phyloP scores from a whole-genome alignment of 1,284 basidiomycete species.

The Rhodotorula sp. region DNA sequence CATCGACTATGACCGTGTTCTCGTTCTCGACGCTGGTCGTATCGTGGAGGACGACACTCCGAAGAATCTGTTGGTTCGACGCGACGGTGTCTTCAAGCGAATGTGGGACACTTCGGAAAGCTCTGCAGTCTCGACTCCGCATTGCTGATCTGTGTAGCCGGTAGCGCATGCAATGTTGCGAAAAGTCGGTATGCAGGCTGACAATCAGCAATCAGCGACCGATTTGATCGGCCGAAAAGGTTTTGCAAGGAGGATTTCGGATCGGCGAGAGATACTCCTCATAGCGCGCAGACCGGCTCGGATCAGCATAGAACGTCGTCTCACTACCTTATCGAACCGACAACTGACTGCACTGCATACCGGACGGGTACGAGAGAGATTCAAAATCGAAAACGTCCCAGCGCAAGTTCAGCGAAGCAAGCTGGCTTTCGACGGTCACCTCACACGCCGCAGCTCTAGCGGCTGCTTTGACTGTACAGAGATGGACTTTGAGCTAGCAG shows the following conservation, averaged over 20 bases:
- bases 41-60: slow-evolving; percentile 82
- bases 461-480: background rate
- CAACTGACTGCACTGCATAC: background rate
- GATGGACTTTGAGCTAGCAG: slow-evolving; percentile 17
- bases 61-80: slow-evolving; percentile 67
- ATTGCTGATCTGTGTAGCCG: too few relatives aligned
- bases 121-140: background rate
- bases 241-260: too few relatives aligned
- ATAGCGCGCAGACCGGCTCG: background rate
- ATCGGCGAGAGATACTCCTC: background rate
- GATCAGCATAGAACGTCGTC: background rate
- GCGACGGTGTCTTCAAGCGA: slow-evolving; percentile 68
- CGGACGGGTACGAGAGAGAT: background rate
- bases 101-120: slow-evolving; percentile 66
- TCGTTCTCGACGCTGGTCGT: slow-evolving; percentile 75
- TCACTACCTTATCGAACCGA: background rate
- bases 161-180: background rate
- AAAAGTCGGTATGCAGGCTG: too few relatives aligned
- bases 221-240: background rate
- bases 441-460: background rate
- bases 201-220: too few relatives aligned
- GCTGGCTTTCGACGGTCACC: background rate
- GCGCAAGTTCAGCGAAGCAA: background rate
- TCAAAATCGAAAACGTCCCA: background rate
- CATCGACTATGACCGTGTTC: slow-evolving; percentile 71